A percentile compares a stretch with the other conserved stretches of the same genome.
Conservation (phyloP, 2,329 filamentous ascomycete species). For the Aspergillus fructus region DNA sequence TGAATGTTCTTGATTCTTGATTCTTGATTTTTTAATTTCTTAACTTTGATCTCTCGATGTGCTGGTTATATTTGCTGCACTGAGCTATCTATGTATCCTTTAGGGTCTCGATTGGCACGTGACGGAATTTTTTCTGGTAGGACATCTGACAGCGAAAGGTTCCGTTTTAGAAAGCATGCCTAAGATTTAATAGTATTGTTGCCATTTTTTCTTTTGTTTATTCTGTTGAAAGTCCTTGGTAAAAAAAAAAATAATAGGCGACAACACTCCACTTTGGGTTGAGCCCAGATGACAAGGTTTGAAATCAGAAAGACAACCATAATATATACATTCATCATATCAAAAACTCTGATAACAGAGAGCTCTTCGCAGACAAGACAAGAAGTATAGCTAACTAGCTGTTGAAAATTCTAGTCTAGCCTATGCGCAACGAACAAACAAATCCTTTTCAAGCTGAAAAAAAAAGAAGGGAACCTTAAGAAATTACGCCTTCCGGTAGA, state of each 20-base stretch:
- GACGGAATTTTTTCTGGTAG: background rate
- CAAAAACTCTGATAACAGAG: background rate
- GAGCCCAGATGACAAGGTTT: background rate
- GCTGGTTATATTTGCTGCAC: background rate
- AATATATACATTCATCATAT: background rate
- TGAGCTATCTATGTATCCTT: background rate
- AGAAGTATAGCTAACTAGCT: background rate
- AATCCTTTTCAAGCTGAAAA: background rate
- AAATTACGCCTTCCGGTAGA: slow-evolving; percentile 51
- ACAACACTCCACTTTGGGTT: background rate
- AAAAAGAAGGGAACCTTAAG: background rate
- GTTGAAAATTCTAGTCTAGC: background rate
- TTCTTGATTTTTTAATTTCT: background rate
- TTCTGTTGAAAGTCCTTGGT: background rate
- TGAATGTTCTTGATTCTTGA: background rate
- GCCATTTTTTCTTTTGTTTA: background rate
- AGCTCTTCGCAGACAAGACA: too few relatives aligned
- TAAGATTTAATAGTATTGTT: background rate
- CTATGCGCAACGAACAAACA: background rate
- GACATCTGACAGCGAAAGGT: background rate
- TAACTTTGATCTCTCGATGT: background rate
- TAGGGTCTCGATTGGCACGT: background rate
- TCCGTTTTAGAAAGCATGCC: background rate
- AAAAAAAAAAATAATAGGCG: background rate
- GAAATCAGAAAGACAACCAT: background rate